Base-by-base conservation (phyloP, 495 filamentous ascomycete genomes). In the Aspergillus cristatus region DNA sequence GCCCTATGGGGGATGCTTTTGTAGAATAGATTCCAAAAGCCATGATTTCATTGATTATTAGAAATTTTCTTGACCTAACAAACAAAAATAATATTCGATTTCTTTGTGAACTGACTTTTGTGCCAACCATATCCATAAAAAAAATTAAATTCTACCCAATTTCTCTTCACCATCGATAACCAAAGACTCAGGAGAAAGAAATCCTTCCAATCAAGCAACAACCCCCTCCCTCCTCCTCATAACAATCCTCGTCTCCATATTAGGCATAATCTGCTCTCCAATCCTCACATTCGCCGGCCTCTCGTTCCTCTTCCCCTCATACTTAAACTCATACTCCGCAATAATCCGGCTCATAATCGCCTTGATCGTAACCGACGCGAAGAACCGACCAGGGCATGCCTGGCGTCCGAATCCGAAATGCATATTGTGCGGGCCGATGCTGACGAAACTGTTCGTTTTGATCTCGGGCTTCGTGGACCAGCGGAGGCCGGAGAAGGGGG, bases 321-420 rank as follows among this genome's bases (percentile, higher is more conserved):
- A 54, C 37, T 63, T 58, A 18, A 78, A 53, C 8, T 81, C 74
- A 39, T 75, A 80, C 12, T 68, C 61, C 24, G 70, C 45, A 10
- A 80, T 41, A 10, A 75, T 41, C 22, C 68, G 64, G 16, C 66
- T 71, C 16, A 81, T 33, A 20, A 80, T 65, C 18, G 70, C 58
- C 48, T 80, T 80, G 43, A 78, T 61, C 36, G 71, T 65, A 13
- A 60, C 64, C 3, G 57, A 56, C 0, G 71, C 75, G 31, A 79
- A 76, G 51, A 75, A 75, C 5, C 77, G 59, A 0, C 77, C 78
- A 0, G 76, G 76, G 47, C 75, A 67, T 3, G 59, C 58, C 34
- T 57, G 53, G 2, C 46, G 39, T 10, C 60, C 60, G 14, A 48
- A 54, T 10, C 60, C 57, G 29, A 65, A 65, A 18, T 63, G 54